Evolutionary conservation across 2,329 filamentous ascomycete species (phyloP), one percentile per base, ranked within the genome.

Genomic region (Cercospora sesami): DNA sequence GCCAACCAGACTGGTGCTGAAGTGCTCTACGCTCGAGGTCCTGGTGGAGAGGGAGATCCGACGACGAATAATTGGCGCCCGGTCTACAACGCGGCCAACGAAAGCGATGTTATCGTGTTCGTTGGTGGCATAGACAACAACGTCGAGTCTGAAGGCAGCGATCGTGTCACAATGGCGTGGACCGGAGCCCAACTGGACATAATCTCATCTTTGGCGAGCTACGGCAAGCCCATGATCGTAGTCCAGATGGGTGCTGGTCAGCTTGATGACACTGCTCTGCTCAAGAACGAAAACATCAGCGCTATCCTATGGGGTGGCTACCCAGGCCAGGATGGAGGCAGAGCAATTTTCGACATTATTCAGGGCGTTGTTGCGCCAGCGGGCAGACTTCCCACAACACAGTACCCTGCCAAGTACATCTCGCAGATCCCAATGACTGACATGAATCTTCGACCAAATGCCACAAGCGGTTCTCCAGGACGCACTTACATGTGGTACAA

Each of bases 401-500:
- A 86, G 73, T 89, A 89, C 70, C 86, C 86, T 0, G 79, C 82
- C 0, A 75, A 77, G 21, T 89, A 87, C 71, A 80, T 83, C 2
- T 74, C 81, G 14, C 76, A 84, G 51, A 81, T 86, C 3, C 81
- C 82, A 0, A 85, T 86, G 79, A 86, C 84, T 1, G 81, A 88
- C 69, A 88, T 88, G 86, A 79, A 79, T 2, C 78, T 89, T 28
- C 82, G 85, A 1, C 84, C 85, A 1, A 79, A 80, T 65, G 72
- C 63, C 26, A 75, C 71, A 14, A 71, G 74, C 1, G 74, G 75
- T 1, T 83, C 80, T 53, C 85, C 86, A 0, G 86, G 86, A 16
- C 79, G 86, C 6, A 89, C 87, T 0, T 88, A 89, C 71, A 83
- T 82, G 70, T 89, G 86, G 86, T 89, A 86, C 74, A 79, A 80